Evolutionary conservation across 345 rosid genomes (phyloP).

Genomic region (Laguncularia racemosa): DNA sequence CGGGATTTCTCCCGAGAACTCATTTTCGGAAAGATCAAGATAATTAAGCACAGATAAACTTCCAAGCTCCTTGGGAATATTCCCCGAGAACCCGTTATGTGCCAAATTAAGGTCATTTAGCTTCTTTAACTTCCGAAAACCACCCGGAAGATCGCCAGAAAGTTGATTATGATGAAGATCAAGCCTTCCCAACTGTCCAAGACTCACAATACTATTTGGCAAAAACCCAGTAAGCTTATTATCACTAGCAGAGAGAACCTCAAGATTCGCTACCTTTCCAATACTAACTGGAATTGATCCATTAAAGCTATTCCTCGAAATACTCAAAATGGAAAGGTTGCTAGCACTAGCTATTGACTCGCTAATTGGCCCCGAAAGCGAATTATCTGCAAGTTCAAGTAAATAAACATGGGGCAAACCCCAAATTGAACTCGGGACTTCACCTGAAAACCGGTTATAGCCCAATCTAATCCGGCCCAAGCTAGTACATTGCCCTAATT

Average conservation of each 20-base stretch:
- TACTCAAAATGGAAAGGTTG: constrained; percentile 51
- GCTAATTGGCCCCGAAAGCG: constrained; percentile 57
- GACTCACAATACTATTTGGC: constrained; percentile 58
- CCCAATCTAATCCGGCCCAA: constrained; percentile 69
- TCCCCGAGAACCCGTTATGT: constrained; percentile 47
- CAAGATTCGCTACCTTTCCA: constrained; percentile 49
- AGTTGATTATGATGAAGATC: constrained; percentile 66
- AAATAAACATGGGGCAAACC: constrained; percentile 77
- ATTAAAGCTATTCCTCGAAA: constrained; percentile 54
- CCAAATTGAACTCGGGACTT: constrained; percentile 72
- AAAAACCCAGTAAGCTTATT: constrained; percentile 58
- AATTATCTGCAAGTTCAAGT: constrained; percentile 57
- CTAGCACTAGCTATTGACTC: constrained; percentile 55
- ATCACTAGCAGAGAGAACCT: constrained; percentile 47
- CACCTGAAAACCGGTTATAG: constrained; percentile 63
- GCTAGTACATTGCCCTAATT: constrained; percentile 50
- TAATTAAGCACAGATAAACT: constrained; percentile 69
- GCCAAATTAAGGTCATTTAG: constrained; percentile 79
- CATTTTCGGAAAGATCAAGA: constrained; percentile 77
- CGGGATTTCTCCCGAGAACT: constrained; percentile 62
- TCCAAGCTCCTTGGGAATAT: constrained; percentile 62
- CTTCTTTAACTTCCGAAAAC: constrained; percentile 63
- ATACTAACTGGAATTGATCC: constrained; percentile 74
- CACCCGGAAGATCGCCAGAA: constrained; percentile 61
- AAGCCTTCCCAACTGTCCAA: constrained; percentile 51